These are phyloP conservation scores for Tricholoma terreum DNA, from an alignment of 768 basidiomycete genomes.

Conservation along the genomic window DNA sequence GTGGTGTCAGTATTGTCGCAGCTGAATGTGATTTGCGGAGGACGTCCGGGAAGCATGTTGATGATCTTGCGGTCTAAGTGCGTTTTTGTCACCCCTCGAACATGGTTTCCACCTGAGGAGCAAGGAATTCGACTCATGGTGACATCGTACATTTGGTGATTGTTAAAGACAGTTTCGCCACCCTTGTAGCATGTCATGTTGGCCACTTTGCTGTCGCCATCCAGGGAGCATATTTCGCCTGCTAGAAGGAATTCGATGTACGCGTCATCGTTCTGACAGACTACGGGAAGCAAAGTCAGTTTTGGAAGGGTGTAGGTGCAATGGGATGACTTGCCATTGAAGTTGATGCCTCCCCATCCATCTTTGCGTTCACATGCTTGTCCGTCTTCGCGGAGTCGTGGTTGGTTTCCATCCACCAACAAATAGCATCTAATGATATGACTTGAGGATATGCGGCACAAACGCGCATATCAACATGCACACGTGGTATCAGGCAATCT, in stretches of 20 bases:
- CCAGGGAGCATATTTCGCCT: conserved; percentile 36
- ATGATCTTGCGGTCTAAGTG: conserved; percentile 85
- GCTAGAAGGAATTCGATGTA: conserved; percentile 77
- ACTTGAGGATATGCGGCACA: background rate
- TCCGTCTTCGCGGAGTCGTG: conserved; percentile 74
- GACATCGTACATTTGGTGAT: conserved; percentile 98
- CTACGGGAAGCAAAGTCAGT: conserved; percentile 37
- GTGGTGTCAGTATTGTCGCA: conserved; percentile 63
- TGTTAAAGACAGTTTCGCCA: conserved; percentile 90
- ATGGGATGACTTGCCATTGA: conserved; percentile 69
- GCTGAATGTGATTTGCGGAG: conserved; percentile 95
- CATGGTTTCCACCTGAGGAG: too few species aligned
- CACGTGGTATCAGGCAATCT: conserved; percentile 91
- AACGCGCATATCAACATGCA: conserved; percentile 26
- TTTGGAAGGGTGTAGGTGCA: background rate
- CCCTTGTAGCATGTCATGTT: conserved; percentile 95
- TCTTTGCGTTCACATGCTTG: conserved; percentile 86
- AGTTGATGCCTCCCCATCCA: conserved; percentile 95
- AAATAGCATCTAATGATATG: conserved; percentile 75
- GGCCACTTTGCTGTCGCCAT: conserved; percentile 33
- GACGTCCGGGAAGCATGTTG: conserved; percentile 83
- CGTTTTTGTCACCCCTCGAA: background rate
- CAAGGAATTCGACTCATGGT: conserved; percentile 58
- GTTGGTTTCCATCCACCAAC: conserved; percentile 82
- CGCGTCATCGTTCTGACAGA: conserved; percentile 79